Conservation (phyloP, 805 yeast genomes). For the Lipomyces japonicus region DNA sequence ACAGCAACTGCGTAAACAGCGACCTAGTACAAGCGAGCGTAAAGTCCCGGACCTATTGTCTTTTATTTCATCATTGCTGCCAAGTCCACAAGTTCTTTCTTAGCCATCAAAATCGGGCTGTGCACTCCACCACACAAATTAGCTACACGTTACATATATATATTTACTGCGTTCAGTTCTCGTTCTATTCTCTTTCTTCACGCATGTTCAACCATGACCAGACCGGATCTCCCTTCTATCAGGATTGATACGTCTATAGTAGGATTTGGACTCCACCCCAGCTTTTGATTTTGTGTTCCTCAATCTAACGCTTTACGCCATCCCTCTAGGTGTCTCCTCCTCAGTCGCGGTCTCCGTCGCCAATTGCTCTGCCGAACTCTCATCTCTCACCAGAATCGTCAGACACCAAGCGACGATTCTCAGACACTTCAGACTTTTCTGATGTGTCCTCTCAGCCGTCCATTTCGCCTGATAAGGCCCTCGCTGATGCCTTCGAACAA, state of each 20-base stretch:
- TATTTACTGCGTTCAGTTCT: too few relatives aligned
- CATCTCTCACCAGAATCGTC: conserved; percentile 5
- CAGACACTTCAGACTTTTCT: conserved; percentile 5
- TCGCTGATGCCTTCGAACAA: conserved; percentile 13
- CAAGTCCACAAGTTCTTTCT: too few relatives aligned
- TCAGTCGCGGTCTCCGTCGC: neutral
- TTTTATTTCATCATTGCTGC: too few relatives aligned
- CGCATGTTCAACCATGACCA: conserved; percentile 4
- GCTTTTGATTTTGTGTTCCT: neutral
- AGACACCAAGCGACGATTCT: neutral
- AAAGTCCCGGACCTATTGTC: too few relatives aligned
- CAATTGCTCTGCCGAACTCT: neutral
- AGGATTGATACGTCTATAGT: conserved; percentile 23
- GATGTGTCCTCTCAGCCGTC: conserved; percentile 17
- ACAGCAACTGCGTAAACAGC: too few relatives aligned
- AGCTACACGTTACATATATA: too few relatives aligned
- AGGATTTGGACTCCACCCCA: too few relatives aligned
- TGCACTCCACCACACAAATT: too few relatives aligned
- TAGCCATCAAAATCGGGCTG: too few relatives aligned
- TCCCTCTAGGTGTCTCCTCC: neutral
- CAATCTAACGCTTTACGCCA: neutral
- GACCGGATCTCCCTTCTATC: conserved; percentile 21
- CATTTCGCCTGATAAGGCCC: conserved; percentile 16
- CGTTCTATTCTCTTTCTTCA: too few relatives aligned
- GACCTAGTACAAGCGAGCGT: too few relatives aligned